Percentiles rank a stretch among this genome's conserved stretches.
phyloP scores from a whole-genome alignment of 148 eudicot genomes.

The Silene conica region DNA sequence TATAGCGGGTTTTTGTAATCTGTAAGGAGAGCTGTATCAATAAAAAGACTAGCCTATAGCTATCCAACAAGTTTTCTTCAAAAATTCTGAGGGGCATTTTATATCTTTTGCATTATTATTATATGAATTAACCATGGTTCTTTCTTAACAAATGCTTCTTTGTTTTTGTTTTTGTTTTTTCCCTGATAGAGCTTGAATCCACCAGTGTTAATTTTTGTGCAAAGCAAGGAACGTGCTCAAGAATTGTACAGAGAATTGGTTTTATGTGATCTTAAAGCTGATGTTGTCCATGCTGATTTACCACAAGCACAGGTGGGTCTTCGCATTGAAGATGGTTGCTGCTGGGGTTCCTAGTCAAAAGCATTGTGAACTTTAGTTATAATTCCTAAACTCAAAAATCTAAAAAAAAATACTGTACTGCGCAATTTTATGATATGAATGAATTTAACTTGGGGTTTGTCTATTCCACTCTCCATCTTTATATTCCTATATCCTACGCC shows the following conservation, averaged over 20 bases:
- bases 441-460: not conserved
- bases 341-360: not conserved
- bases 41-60: not conserved
- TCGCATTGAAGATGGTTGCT: constrained; percentile 6
- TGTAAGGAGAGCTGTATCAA: not conserved
- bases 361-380: not conserved
- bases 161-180: not conserved
- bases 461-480: not conserved
- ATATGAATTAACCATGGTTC: not conserved
- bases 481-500: no score
- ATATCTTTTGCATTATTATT: not conserved
- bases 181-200: constrained; percentile 76
- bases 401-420: not conserved
- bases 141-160: constrained; percentile 8
- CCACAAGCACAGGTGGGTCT: constrained; percentile 58
- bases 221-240: constrained; percentile 79
- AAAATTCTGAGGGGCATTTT: not conserved
- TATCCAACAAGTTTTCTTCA: not conserved
- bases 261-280: constrained; percentile 66
- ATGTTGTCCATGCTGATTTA: constrained; percentile 82
- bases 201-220: constrained; percentile 88
- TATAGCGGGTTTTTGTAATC: not conserved
- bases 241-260: constrained; percentile 72
- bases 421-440: not conserved
- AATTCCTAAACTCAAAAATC: not conserved